Conservation (phyloP, 2,329 filamentous ascomycete species). For the Aureobasidium uvarum region DNA sequence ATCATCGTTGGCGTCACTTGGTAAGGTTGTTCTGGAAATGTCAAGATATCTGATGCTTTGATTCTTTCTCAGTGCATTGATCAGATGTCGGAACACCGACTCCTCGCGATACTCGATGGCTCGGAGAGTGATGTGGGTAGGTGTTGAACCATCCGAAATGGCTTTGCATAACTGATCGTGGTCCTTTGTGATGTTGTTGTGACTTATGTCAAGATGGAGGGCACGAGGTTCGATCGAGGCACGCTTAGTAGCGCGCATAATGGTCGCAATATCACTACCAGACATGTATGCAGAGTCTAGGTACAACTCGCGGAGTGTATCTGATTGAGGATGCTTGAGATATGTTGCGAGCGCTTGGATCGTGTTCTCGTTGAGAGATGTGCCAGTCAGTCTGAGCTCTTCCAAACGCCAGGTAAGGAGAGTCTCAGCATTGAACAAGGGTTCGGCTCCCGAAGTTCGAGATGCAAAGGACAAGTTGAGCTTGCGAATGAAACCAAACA, state of each 20-base stretch:
- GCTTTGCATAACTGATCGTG: conserved; percentile 54
- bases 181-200: conserved; percentile 57
- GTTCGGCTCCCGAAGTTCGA: conserved; percentile 60
- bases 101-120: conserved; percentile 69
- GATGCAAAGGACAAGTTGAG: conserved; percentile 65
- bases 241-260: conserved; percentile 62
- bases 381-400: conserved; percentile 63
- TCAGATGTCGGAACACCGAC: conserved; percentile 61
- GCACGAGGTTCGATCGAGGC: conserved; percentile 52
- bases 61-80: conserved; percentile 62
- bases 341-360: conserved; percentile 64
- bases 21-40: conserved; percentile 67
- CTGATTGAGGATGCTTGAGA: conserved; percentile 54
- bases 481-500: conserved; percentile 64
- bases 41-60: conserved; percentile 63
- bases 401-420: conserved; percentile 66
- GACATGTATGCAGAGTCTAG: conserved; percentile 66
- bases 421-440: conserved; percentile 64
- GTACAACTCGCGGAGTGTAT: conserved; percentile 59
- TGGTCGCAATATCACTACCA: conserved; percentile 62
- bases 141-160: conserved; percentile 54
- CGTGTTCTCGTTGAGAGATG: conserved; percentile 60
- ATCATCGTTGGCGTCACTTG: conserved; percentile 65
- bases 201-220: conserved; percentile 65
- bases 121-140: conserved; percentile 63